Base-by-base conservation (phyloP, 164 flowering plant species). In the Euptelea pleiosperma region DNA sequence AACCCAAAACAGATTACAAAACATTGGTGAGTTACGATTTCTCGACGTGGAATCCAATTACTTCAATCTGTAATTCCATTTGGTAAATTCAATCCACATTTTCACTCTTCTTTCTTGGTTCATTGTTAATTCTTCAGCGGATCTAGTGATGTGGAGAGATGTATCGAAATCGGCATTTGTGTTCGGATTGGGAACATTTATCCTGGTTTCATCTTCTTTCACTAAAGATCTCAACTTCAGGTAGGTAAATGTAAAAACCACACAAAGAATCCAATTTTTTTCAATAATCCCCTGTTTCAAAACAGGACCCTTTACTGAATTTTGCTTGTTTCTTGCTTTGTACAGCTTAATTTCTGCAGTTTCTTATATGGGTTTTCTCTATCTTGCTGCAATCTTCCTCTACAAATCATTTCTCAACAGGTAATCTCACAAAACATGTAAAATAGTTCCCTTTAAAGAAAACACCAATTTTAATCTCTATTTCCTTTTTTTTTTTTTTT, bases 131-230 rank as follows among this genome's bases (percentile, higher is more conserved):
- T 59, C 39, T 59, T 47, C 78, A 90, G 98, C 82, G 74, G 92
- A 92, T 73, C 61, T 92, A 50, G 77, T 92, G 1, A 86, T 92
- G 96, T 92, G 98, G 98, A 90, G 78, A 75, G 89, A 92, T 61
- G 73, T 81, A 36, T 72, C 89, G 8, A 87, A 69, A 77, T 87
- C 98, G 11, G 84, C 91, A 57, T 73, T 90, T 10, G 61, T 82
- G 3, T 92, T 89, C 66, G 91, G 91, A 24, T 41, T 78, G 18
- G 97, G 98, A 54, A 72, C 86, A 61, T 83, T 89, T 44, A 53
- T 75, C 24, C 75, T 86, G 14, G 57, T 90, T 30, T 87, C 89
- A 44, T 79, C 89, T 11, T 79, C 86, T 37, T 86, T 66, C 61
- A 72, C 91, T 29, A 68, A 75, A 57, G 86, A 90, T 68, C 70